Conservation (phyloP, 768 basidiomycete species). For the Suillus cothurnatus region DNA sequence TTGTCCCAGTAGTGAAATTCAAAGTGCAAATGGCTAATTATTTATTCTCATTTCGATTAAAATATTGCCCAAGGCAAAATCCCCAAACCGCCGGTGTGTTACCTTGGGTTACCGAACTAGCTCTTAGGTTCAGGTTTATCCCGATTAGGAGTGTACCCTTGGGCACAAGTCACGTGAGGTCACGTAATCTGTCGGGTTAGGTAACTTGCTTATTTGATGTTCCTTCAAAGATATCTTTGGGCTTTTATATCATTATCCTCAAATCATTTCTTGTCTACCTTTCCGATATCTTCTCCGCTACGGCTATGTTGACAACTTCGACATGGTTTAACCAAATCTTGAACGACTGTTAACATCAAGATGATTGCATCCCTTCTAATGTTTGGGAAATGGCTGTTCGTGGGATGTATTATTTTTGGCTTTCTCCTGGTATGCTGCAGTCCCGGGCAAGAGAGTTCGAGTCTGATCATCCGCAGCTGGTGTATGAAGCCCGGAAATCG, state of each 20-base stretch:
- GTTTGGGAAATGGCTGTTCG: slow-evolving; percentile 96
- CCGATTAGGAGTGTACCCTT: too few species aligned
- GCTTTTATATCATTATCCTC: slow-evolving; percentile 89
- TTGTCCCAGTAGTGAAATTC: not conserved
- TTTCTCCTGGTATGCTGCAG: slow-evolving; percentile 76
- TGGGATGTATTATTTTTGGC: slow-evolving; percentile 98
- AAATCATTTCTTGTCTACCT: slow-evolving; percentile 97
- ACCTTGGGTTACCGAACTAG: too few species aligned
- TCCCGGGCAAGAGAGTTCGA: slow-evolving; percentile 10
- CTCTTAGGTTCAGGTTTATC: too few species aligned
- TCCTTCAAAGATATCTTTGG: slow-evolving; percentile 78
- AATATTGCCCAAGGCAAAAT: not conserved
- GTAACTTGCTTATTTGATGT: too few species aligned
- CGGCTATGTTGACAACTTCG: slow-evolving; percentile 91
- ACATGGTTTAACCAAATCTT: slow-evolving; percentile 94
- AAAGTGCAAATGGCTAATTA: not conserved
- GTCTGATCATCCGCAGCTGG: slow-evolving; percentile 53
- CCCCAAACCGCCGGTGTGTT: too few species aligned
- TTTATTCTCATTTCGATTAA: not conserved
- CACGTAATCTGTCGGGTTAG: too few species aligned
- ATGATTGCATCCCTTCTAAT: slow-evolving; percentile 83
- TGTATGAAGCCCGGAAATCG: slow-evolving; percentile 89
- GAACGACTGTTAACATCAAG: slow-evolving; percentile 60
- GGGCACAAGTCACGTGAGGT: too few species aligned
- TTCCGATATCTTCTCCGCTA: slow-evolving; percentile 96